Base-by-base conservation (phyloP, 2,329 filamentous ascomycete genomes). In the Penicillium sp. region DNA sequence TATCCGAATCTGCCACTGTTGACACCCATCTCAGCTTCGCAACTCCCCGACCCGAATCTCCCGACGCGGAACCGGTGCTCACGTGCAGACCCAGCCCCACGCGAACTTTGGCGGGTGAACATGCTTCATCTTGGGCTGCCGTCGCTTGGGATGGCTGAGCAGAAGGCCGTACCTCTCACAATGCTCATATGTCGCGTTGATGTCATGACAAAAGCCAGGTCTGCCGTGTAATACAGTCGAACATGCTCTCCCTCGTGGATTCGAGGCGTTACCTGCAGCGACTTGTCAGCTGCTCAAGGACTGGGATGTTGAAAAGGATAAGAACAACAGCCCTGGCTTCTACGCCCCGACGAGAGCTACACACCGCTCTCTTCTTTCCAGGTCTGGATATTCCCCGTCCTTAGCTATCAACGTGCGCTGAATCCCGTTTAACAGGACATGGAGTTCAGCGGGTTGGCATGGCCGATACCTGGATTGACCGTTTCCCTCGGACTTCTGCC, bases 391-490 rank as follows among this genome's bases (percentile, higher is more conserved):
- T 23, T 4, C 28, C 11, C 26, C 31, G 10, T 43, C 11, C 4
- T 23, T 14, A 20, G 13, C 23, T 18, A 32, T 45, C 28, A 18
- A 34, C n/a, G 10, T 22, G 5, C 39, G 16, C 47, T 53, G 61
- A 45, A 11, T 51, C 28, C 29, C n/a, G 44, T 46, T 46, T 44
- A 14, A 28, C 61, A 90, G 88, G 88, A 59, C 89, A 95, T 71
- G 89, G 89, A 57, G 89, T 94, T 14, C 89, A 95, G 67, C 84
- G 87, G 63, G 86, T 94, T 42, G 88, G 87, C 69, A 95, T 95
- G 89, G 77, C 87, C 47, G 81, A 78, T 27, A 84, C 88, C 36
- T 96, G 91, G 89, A 76, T 94, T 57, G 81, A 89, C 61, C 84
- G 85, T 48, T 97, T 96, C 66, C 91, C 91, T 10, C 68, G 73